Percentiles rank a stretch among this genome's conserved stretches.
Evolutionary conservation across 805 yeast genomes (phyloP).

Genomic region (Starmera caribaea): DNA sequence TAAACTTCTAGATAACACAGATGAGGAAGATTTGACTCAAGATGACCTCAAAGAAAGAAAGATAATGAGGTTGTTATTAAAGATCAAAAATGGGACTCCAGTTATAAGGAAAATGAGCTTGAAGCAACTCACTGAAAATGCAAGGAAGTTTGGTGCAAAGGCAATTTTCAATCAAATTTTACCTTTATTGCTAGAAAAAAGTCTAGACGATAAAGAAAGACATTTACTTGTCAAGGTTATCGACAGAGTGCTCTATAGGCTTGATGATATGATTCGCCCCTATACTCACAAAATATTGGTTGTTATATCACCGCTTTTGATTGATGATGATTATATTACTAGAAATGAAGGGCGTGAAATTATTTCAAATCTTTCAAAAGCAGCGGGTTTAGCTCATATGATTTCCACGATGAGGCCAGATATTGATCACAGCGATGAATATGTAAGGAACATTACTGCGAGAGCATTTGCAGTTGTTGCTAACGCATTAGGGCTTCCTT

Average conservation of each 20-base stretch:
- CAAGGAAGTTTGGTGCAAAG: conserved; percentile 59
- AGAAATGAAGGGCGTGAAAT: conserved; percentile 75
- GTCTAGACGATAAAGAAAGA: conserved; percentile 72
- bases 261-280: conserved; percentile 61
- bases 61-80: conserved; percentile 54
- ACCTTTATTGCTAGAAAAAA: conserved; percentile 65
- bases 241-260: conserved; percentile 54
- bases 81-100: conserved; percentile 73
- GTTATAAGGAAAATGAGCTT: conserved; percentile 57
- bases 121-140: conserved; percentile 54
- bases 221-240: conserved; percentile 71
- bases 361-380: conserved; percentile 61
- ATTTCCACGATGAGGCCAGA: conserved; percentile 75
- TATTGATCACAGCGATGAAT: conserved; percentile 75
- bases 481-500: conserved; percentile 62
- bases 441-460: conserved; percentile 65
- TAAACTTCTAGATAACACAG: conserved; percentile 32
- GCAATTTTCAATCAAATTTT: conserved; percentile 59
- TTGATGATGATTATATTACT: conserved; percentile 70
- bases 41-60: conserved; percentile 52
- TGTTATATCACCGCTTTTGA: conserved; percentile 69
- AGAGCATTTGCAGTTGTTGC: conserved; percentile 80
- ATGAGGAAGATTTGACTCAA: conserved; percentile 26
- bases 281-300: conserved; percentile 61
- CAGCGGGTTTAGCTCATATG: conserved; percentile 76